Percentiles rank a stretch among this genome's conserved stretches.
Conservation (phyloP, 2,329 filamentous ascomycete genomes). For the Xylaria sp. region DNA sequence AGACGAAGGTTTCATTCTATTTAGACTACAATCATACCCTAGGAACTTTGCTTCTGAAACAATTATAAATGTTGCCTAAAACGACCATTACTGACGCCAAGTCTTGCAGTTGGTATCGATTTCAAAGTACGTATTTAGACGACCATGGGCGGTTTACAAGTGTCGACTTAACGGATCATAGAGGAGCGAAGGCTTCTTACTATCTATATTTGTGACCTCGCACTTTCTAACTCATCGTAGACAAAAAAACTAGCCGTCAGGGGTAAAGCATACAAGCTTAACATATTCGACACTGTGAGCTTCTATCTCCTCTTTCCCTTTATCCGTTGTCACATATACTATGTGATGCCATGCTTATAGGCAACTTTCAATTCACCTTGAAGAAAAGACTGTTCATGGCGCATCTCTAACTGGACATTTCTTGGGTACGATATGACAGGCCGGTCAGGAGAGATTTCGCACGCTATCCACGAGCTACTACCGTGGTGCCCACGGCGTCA, state of each 20-base stretch:
- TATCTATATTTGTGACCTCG: neutral
- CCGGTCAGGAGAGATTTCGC: conserved; percentile 61
- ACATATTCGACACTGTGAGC: conserved; percentile 63
- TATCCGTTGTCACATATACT: no score
- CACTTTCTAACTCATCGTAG: conserved; percentile 46
- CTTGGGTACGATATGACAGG: conserved; percentile 48
- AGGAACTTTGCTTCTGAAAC: neutral
- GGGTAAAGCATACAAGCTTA: conserved; percentile 63
- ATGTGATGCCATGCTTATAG: no score
- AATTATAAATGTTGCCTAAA: neutral
- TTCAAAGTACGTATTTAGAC: conserved; percentile 58
- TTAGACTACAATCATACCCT: no score
- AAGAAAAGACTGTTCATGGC: neutral
- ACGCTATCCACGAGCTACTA: conserved; percentile 64
- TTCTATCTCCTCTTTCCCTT: neutral
- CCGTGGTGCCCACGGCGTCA: conserved; percentile 61
- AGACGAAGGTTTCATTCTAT: neutral
- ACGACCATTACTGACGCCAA: neutral
- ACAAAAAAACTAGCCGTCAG: conserved; percentile 64
- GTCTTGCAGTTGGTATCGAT: conserved; percentile 60
- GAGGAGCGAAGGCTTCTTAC: neutral
- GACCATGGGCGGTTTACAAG: neutral
- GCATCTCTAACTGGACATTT: conserved; percentile 21
- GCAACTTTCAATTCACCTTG: no score
- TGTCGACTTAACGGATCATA: neutral